phyloP scores from a whole-genome alignment of 2,329 filamentous ascomycete genomes.

The Diaporthe ampelina region DNA sequence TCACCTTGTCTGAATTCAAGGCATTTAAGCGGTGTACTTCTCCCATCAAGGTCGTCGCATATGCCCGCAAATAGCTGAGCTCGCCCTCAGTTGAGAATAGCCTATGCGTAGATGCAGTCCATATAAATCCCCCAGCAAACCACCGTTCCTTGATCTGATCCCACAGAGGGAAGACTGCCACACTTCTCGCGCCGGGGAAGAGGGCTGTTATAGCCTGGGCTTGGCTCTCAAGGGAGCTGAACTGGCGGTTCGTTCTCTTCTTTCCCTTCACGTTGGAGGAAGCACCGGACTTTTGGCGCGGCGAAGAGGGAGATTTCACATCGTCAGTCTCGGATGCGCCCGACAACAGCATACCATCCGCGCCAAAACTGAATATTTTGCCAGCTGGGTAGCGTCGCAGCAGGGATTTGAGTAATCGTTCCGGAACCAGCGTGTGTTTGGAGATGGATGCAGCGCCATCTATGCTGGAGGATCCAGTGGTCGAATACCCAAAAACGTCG shows the following conservation, averaged over 20 bases:
- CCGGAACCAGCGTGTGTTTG: slow-evolving; percentile 49
- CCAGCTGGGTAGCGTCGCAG: slow-evolving; percentile 61
- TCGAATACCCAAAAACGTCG: slow-evolving; percentile 56
- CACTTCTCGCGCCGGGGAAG: slow-evolving; percentile 60
- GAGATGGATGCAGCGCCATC: slow-evolving; percentile 45
- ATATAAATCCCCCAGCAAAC: slow-evolving; percentile 41
- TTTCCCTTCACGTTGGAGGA: slow-evolving; percentile 37
- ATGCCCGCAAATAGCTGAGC: slow-evolving; percentile 60
- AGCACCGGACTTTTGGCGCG: not conserved
- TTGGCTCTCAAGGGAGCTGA: slow-evolving; percentile 39
- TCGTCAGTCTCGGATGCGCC: slow-evolving; percentile 21
- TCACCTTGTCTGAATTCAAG: slow-evolving; percentile 56
- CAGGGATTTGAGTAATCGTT: slow-evolving; percentile 56
- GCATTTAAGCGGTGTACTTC: slow-evolving; percentile 63
- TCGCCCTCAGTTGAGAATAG: slow-evolving; percentile 53
- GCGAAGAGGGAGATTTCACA: too few relatives aligned
- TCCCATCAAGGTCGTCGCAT: slow-evolving; percentile 68
- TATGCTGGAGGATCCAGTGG: slow-evolving; percentile 50
- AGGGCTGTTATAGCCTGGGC: slow-evolving; percentile 12
- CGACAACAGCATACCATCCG: slow-evolving; percentile 12
- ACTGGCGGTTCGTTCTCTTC: slow-evolving; percentile 50
- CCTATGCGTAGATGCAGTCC: slow-evolving; percentile 2
- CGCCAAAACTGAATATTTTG: slow-evolving; percentile 60
- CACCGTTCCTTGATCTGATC: slow-evolving; percentile 49
- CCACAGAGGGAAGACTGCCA: slow-evolving; percentile 64